Conservation (phyloP, 2,329 filamentous ascomycete genomes). For the Xylariaceae sp. region DNA sequence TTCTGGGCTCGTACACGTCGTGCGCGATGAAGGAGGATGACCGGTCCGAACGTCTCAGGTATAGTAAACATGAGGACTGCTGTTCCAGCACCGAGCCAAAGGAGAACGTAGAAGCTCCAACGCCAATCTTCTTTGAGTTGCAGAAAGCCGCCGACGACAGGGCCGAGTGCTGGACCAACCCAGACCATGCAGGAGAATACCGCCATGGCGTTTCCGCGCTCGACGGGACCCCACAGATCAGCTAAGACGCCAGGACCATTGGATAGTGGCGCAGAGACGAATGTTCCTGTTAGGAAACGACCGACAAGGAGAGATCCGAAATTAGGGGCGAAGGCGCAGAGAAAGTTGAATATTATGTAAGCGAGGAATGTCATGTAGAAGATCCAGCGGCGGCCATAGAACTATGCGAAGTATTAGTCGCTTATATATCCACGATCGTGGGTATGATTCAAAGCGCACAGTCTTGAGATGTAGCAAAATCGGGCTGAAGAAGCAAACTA, state of each 20-base stretch:
- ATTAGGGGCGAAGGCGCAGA: slow-evolving; percentile 54
- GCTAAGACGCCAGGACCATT: slow-evolving; percentile 52
- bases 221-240: slow-evolving; percentile 51
- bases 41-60: slow-evolving; percentile 54
- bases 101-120: slow-evolving; percentile 50
- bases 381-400: slow-evolving; percentile 54
- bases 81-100: slow-evolving; percentile 42
- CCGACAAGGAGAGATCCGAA: slow-evolving; percentile 52
- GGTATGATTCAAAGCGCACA: no score
- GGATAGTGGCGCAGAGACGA: slow-evolving; percentile 36
- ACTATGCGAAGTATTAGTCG: slow-evolving; percentile 20
- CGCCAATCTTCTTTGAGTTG: slow-evolving; percentile 53
- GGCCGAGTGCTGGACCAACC: slow-evolving; percentile 45
- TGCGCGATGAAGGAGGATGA: slow-evolving; percentile 53
- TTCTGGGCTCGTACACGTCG: slow-evolving; percentile 46
- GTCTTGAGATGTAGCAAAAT: neutral
- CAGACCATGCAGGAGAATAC: slow-evolving; percentile 53
- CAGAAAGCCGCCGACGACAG: slow-evolving; percentile 56
- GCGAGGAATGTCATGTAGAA: slow-evolving; percentile 48
- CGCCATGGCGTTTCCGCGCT: slow-evolving; percentile 54
- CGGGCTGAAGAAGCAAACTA: neutral
- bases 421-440: no score
- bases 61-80: slow-evolving; percentile 52
- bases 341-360: slow-evolving; percentile 51
- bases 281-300: slow-evolving; percentile 54